Conservation (phyloP, 805 yeast species). For the Cyberlindnera mycetangii region DNA sequence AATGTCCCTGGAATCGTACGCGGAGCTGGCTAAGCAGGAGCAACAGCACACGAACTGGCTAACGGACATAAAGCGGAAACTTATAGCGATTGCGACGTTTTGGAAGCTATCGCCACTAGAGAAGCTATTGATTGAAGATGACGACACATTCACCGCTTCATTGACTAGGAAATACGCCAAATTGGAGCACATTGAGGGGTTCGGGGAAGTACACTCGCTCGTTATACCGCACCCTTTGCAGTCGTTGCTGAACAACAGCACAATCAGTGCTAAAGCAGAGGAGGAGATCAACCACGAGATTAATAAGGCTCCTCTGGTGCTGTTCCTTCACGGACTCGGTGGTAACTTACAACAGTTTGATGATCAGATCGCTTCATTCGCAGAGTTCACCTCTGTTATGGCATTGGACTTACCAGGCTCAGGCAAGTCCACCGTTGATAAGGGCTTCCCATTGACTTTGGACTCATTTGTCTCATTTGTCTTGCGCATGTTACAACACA, state of each 20-base stretch:
- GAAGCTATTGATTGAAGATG: conserved; percentile 15
- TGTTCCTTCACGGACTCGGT: conserved; percentile 85
- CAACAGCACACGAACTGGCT: conserved; percentile 11
- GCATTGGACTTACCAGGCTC: conserved; percentile 88
- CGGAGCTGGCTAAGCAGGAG: conserved; percentile 20
- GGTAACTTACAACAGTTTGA: conserved; percentile 89
- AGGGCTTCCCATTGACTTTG: conserved; percentile 14
- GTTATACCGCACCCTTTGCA: conserved; percentile 16
- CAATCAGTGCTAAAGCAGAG: conserved; percentile 1
- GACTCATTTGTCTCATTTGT: conserved; percentile 20
- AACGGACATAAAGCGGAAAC: not conserved
- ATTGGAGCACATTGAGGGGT: conserved; percentile 9
- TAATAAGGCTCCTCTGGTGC: conserved; percentile 52
- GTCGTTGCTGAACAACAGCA: conserved; percentile 5
- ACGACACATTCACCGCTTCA: conserved; percentile 15
- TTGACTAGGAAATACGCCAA: conserved; percentile 15
- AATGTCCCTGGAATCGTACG: conserved; percentile 20
- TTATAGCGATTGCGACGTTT: conserved; percentile 1
- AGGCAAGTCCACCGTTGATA: conserved; percentile 40
- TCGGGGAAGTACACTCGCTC: conserved; percentile 17
- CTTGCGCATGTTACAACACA: conserved; percentile 7
- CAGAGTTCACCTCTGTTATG: conserved; percentile 53
- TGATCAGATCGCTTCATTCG: conserved; percentile 55
- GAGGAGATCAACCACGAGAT: conserved; percentile 25
- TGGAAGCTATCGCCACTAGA: conserved; percentile 18